Evolutionary conservation across 192 early-diverging fungal genomes (phyloP), one percentile per base, ranked within the genome.

Genomic region (Spinellus fusiger): DNA sequence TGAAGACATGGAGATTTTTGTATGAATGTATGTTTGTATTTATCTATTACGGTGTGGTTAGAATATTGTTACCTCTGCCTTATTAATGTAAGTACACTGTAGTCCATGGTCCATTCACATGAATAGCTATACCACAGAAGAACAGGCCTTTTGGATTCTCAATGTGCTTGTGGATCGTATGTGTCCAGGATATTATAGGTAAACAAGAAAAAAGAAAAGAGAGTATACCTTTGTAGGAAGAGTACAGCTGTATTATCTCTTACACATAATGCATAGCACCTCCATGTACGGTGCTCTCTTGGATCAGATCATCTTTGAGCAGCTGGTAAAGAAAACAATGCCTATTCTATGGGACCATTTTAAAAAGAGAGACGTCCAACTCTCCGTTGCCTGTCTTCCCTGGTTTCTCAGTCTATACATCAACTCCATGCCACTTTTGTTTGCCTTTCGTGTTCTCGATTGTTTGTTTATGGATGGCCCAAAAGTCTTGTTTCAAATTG

Each of bases 351-450:
- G 80, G 7, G 73, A 65, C 1, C 87, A 89, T 63, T 81, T 95
- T 40, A 82, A 84, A 47, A 79, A 80, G 60, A 74, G 78, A 57
- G 92, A 93, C 58, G 90, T 93, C 31, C 92, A 95, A 73, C 79
- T 95, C 5, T 92, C 90, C 5, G 89, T 95, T 4, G 91, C 89
- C 1, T 93, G 91, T 61, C 69, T 95, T 59, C 91, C 92, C 1
- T 95, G 93, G 93, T 93, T 95, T 71, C 75, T 95, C 49, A 91
- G 87, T 20, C 72, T 95, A 52, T 95, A 82, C 70, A 83, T 95
- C 71, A 94, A 94, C 68, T 87, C 91, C 6, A 83, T 95, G 73
- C 91, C 93, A 13, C 61, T 95, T 12, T 71, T 80, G 2, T 90
- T 84, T 53, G 85, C 90, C 1, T 70, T 93, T 38, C 73, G 92